A percentile compares a stretch with the other conserved stretches of the same genome.
phyloP scores from a whole-genome alignment of 345 rosid species.

The Ailanthus altissimus region DNA sequence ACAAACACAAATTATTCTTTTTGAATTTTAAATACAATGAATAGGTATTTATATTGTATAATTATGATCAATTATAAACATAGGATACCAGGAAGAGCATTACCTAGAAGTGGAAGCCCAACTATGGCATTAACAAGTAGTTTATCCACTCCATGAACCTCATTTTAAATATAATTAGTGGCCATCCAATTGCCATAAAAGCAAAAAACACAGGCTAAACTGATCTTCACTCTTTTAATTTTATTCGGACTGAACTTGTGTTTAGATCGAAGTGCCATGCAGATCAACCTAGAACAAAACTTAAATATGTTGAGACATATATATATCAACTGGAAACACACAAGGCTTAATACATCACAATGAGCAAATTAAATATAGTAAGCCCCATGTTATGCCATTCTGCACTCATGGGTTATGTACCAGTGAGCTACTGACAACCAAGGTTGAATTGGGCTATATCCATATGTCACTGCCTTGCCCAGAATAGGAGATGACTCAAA shows the following conservation, averaged over 20 bases:
- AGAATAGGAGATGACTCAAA: slow-evolving; percentile 58
- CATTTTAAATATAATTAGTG: slow-evolving; percentile 73
- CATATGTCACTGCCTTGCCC: slow-evolving; percentile 72
- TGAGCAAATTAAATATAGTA: not conserved
- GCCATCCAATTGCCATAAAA: slow-evolving; percentile 96
- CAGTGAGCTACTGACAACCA: slow-evolving; percentile 98
- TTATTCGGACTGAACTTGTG: slow-evolving; percentile 88
- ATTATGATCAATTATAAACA: slow-evolving; percentile 9
- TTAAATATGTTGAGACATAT: slow-evolving; percentile 16
- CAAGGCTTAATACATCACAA: not conserved
- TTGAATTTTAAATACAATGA: not conserved
- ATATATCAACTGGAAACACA: not conserved
- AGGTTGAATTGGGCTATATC: slow-evolving; percentile 90
- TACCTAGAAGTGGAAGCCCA: slow-evolving; percentile 97
- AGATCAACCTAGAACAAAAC: slow-evolving; percentile 56
- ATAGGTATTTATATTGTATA: not conserved
- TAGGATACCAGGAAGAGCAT: slow-evolving; percentile 17
- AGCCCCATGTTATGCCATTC: not conserved
- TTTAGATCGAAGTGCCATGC: slow-evolving; percentile 85
- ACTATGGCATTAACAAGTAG: slow-evolving; percentile 95
- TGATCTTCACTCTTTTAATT: slow-evolving; percentile 80
- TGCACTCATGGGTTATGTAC: slow-evolving; percentile 32
- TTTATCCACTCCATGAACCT: slow-evolving; percentile 89
- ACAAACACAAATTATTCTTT: slow-evolving; percentile 12
- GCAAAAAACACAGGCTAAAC: slow-evolving; percentile 94